Percentiles rank a stretch among this genome's conserved stretches.
Evolutionary conservation across 768 basidiomycete genomes (phyloP).

Genomic region (Rubroboletus satanas): DNA sequence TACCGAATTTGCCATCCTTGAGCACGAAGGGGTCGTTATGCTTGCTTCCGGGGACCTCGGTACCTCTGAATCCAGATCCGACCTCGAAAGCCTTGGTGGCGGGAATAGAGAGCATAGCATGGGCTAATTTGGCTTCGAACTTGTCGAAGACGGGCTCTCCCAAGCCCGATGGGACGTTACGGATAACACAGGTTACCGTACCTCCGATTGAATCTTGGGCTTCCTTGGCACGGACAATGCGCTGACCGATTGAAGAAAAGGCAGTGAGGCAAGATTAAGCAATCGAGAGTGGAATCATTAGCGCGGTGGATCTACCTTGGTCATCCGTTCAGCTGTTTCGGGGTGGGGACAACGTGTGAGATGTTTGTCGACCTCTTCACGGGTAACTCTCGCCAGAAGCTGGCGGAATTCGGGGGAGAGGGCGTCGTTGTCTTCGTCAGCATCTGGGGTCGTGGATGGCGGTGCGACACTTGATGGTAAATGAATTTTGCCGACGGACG

Average conservation of each 20-base stretch:
- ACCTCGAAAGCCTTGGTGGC: slow-evolving; percentile 98
- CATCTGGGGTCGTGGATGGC: slow-evolving; percentile 38
- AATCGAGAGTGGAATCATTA: slow-evolving; percentile 21
- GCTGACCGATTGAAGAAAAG: slow-evolving; percentile 42
- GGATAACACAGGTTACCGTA: slow-evolving; percentile 95
- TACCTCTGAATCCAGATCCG: slow-evolving; percentile 93
- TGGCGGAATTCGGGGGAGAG: slow-evolving; percentile 79
- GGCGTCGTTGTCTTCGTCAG: slow-evolving; percentile 61
- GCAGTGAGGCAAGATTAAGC: slow-evolving; percentile 28
- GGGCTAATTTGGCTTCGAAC: slow-evolving; percentile 90
- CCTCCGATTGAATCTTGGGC: slow-evolving; percentile 93
- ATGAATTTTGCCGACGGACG: slow-evolving; percentile 90
- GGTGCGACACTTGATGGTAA: slow-evolving; percentile 54
- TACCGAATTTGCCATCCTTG: slow-evolving; percentile 73
- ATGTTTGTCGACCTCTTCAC: slow-evolving; percentile 86
- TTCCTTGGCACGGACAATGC: slow-evolving; percentile 91
- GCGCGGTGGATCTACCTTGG: slow-evolving; percentile 50
- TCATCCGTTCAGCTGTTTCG: slow-evolving; percentile 89
- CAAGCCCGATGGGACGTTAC: slow-evolving; percentile 83
- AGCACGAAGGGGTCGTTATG: slow-evolving; percentile 89
- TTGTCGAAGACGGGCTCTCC: slow-evolving; percentile 99
- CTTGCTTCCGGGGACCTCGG: slow-evolving; percentile 85
- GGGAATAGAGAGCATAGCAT: slow-evolving; percentile 98
- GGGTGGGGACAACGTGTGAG: slow-evolving; percentile 86
- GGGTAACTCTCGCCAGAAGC: slow-evolving; percentile 73